phyloP scores from a whole-genome alignment of 1,284 basidiomycete species.

The Cerioporus squamosus region DNA sequence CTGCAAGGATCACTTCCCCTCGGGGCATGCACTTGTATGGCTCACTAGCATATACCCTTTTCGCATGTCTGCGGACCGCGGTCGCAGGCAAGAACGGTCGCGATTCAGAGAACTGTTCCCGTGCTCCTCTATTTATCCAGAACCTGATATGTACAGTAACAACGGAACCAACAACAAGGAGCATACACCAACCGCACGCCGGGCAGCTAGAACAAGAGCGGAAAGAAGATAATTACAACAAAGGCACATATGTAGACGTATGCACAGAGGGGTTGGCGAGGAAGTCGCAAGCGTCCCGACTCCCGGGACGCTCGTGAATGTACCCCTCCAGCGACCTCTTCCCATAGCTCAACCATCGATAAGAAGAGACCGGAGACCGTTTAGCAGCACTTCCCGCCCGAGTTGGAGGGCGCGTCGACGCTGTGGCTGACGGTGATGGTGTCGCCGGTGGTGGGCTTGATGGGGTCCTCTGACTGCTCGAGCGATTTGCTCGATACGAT shows the following conservation, averaged over 20 bases:
- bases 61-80: no score
- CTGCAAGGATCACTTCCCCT: no score
- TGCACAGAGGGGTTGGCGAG: conserved; percentile 22
- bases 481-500: conserved; percentile 91
- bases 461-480: conserved; percentile 77
- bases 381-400: conserved; percentile 49
- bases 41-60: no score
- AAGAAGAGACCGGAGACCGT: neutral
- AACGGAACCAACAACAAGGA: conserved; percentile 18
- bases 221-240: conserved; percentile 30
- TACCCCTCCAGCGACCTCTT: neutral
- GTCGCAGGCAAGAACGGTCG: no score
- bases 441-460: conserved; percentile 72
- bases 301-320: neutral
- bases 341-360: neutral
- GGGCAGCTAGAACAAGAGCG: conserved; percentile 2
- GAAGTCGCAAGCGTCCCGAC: no score
- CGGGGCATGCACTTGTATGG: no score
- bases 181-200: conserved; percentile 17
- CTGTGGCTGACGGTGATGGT: conserved; percentile 77
- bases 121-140: conserved; percentile 15
- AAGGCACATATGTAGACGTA: conserved; percentile 30
- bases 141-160: conserved; percentile 21
- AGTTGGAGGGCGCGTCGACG: conserved; percentile 45
- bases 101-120: neutral